A percentile compares a stretch with the other conserved stretches of the same genome.
phyloP scores from a whole-genome alignment of 768 basidiomycete species.

The Lactarius deliciosus region DNA sequence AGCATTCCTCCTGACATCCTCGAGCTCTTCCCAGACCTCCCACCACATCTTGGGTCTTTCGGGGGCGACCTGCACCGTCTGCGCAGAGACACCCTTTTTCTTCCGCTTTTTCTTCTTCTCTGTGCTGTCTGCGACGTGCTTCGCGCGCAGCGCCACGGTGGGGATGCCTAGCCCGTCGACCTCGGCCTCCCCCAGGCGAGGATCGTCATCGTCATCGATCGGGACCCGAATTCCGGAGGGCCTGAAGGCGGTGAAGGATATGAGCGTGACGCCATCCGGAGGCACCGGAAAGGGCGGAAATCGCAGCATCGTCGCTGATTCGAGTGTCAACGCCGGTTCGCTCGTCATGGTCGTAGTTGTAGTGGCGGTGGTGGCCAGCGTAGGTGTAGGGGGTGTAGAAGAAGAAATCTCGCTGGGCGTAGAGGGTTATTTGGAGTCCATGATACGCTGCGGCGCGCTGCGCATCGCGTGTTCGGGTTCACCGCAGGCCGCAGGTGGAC shows the following conservation, averaged over 20 bases:
- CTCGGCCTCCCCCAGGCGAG: slow-evolving; percentile 43
- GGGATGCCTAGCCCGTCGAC: slow-evolving; percentile 66
- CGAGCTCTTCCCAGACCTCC: slow-evolving; percentile 69
- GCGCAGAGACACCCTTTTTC: slow-evolving; percentile 41
- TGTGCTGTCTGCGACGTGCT: slow-evolving; percentile 55
- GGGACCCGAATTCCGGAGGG: slow-evolving; percentile 57
- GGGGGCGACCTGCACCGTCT: slow-evolving; percentile 28
- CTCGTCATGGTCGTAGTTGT: neutral
- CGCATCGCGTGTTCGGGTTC: neutral
- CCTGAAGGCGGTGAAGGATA: slow-evolving; percentile 57
- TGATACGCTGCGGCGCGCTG: neutral
- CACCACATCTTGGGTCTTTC: slow-evolving; percentile 51
- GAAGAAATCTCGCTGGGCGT: neutral
- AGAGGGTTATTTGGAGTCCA: neutral
- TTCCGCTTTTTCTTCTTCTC: slow-evolving; percentile 57
- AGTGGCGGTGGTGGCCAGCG: neutral
- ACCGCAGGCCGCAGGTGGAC: neutral
- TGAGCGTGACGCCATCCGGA: slow-evolving; percentile 48
- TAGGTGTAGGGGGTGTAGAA: neutral
- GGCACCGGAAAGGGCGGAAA: slow-evolving; percentile 51
- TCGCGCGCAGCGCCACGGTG: slow-evolving; percentile 53
- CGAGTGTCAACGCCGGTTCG: slow-evolving; percentile 2
- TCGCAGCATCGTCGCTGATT: slow-evolving; percentile 29
- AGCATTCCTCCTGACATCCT: slow-evolving; percentile 46
- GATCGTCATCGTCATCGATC: slow-evolving; percentile 37